Evolutionary conservation across 768 basidiomycete genomes (phyloP).

Genomic region (Omphalotus guepiniiformis): DNA sequence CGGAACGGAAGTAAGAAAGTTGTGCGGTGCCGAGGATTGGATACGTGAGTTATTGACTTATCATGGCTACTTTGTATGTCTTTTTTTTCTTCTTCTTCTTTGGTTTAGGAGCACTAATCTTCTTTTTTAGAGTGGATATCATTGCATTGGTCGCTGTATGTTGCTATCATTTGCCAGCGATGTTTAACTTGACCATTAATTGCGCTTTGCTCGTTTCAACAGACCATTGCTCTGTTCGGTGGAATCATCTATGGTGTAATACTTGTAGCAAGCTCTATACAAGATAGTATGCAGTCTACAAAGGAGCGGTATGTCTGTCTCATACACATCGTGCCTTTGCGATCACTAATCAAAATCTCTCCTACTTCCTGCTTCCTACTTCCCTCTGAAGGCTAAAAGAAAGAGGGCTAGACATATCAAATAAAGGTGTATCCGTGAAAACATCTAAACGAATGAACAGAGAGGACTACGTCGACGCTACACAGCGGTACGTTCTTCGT

Average conservation of each 20-base stretch:
- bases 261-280: slow-evolving; percentile 32
- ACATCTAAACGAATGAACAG: slow-evolving; percentile 55
- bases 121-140: no score
- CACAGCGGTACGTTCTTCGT: slow-evolving; percentile 50
- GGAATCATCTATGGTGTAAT: slow-evolving; percentile 42
- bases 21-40: no score
- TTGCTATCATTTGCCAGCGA: no score
- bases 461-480: slow-evolving; percentile 67
- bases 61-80: no score
- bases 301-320: slow-evolving; percentile 48
- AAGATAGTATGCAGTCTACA: slow-evolving; percentile 40
- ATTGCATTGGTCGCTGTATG: no score
- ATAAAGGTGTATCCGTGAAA: slow-evolving; percentile 62
- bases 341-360: neutral
- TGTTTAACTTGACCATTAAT: no score
- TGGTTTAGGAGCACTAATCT: no score
- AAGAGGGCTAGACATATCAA: slow-evolving; percentile 52
- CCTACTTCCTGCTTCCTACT: neutral
- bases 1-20: no score
- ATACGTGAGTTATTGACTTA: no score
- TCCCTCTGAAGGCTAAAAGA: slow-evolving; percentile 42
- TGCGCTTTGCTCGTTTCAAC: no score
- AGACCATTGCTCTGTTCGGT: slow-evolving; percentile 48
- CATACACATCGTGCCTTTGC: neutral
- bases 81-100: no score